These are phyloP conservation scores for Eimeria brunetti DNA, from an alignment of 169 alveolate genomes.

Conservation along the genomic window DNA sequence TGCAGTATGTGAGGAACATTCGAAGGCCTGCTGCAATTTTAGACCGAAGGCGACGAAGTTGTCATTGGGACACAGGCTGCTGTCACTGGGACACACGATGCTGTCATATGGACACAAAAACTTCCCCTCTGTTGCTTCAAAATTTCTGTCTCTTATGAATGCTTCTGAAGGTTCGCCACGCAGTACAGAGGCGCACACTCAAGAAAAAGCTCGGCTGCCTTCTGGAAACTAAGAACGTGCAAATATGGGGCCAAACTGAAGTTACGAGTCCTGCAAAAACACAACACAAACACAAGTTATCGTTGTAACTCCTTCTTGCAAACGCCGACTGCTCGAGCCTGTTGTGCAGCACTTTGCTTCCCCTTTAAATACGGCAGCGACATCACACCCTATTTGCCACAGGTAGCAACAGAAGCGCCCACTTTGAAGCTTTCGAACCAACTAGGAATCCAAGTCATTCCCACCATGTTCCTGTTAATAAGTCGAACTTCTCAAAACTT, in stretches of 20 bases:
- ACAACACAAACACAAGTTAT: too few species aligned
- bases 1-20: too few species aligned
- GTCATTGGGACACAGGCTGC: too few species aligned
- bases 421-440: background rate
- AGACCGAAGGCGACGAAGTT: too few species aligned
- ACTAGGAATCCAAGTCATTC: background rate
- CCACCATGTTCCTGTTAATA: background rate
- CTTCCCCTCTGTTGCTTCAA: too few species aligned
- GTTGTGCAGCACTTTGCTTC: background rate
- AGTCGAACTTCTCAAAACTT: too few species aligned
- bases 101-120: too few species aligned
- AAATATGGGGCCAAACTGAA: background rate
- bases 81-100: too few species aligned
- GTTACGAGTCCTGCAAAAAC: too few species aligned
- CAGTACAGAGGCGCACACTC: background rate
- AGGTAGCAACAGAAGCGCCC: background rate
- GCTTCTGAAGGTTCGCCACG: background rate
- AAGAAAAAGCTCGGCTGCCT: background rate
- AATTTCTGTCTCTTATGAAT: background rate
- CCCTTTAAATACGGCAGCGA: background rate
- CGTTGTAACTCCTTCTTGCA: background rate
- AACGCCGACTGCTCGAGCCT: background rate
- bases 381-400: background rate
- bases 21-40: too few species aligned
- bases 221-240: background rate